phyloP scores from a whole-genome alignment of 805 yeast genomes.

The Candida patagonica region DNA sequence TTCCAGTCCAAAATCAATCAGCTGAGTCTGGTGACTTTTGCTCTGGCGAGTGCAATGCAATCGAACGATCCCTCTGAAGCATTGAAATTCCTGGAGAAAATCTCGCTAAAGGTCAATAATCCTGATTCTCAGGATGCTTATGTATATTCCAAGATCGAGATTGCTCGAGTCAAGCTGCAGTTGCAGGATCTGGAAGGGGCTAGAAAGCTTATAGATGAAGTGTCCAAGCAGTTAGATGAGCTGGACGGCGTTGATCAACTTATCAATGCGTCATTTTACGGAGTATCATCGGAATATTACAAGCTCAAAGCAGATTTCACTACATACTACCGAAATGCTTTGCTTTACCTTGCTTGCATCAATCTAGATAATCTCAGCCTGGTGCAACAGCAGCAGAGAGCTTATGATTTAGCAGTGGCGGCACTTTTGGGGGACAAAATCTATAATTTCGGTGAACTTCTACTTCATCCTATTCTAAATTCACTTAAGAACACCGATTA shows the following conservation, averaged over 20 bases:
- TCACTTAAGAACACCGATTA: slow-evolving; percentile 41
- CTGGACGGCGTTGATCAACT: slow-evolving; percentile 48
- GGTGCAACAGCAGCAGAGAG: slow-evolving; percentile 40
- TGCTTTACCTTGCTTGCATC: slow-evolving; percentile 74
- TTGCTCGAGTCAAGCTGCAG: slow-evolving; percentile 59
- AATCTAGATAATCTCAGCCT: slow-evolving; percentile 34
- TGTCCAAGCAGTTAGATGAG: slow-evolving; percentile 48
- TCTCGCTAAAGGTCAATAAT: slow-evolving; percentile 39
- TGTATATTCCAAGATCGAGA: slow-evolving; percentile 55
- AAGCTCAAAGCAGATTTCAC: slow-evolving; percentile 72
- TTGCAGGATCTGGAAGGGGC: slow-evolving; percentile 50
- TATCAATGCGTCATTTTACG: slow-evolving; percentile 75
- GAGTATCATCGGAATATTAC: slow-evolving; percentile 67
- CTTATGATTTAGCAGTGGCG: slow-evolving; percentile 71
- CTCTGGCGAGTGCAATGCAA: slow-evolving; percentile 45
- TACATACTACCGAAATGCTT: slow-evolving; percentile 67
- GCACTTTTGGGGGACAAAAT: slow-evolving; percentile 87
- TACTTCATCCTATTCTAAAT: slow-evolving; percentile 75
- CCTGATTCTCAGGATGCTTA: slow-evolving; percentile 38
- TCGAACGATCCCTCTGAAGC: slow-evolving; percentile 38
- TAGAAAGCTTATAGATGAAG: slow-evolving; percentile 55
- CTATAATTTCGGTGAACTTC: slow-evolving; percentile 91
- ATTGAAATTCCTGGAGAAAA: slow-evolving; percentile 37
- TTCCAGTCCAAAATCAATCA: slow-evolving; percentile 69
- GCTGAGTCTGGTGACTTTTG: slow-evolving; percentile 67